phyloP scores from a whole-genome alignment of 345 rosid species.

The Geranium brycei region DNA sequence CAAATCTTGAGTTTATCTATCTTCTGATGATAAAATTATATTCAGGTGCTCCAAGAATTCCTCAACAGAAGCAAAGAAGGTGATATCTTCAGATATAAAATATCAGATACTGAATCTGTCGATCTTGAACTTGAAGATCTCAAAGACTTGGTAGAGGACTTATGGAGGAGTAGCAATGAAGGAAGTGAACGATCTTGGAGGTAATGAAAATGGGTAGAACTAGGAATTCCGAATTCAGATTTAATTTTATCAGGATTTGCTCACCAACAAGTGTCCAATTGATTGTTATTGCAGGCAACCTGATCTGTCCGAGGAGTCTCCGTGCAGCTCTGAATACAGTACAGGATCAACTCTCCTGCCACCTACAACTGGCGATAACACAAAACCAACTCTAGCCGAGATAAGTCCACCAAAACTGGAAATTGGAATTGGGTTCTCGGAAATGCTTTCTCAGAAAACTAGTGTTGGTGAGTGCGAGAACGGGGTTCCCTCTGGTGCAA shows the following conservation, averaged over 20 bases:
- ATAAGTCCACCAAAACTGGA: constrained; percentile 25
- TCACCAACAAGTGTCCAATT: constrained; percentile 11
- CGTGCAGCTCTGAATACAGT: constrained; percentile 83
- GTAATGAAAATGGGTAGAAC: constrained; percentile 22
- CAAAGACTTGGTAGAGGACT: constrained; percentile 56
- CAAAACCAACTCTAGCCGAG: constrained; percentile 29
- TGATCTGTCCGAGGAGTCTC: constrained; percentile 62
- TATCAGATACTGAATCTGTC: constrained; percentile 25
- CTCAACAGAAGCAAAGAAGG: constrained; percentile 59
- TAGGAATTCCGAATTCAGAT: constrained; percentile 1
- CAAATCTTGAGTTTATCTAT: constrained; percentile 13
- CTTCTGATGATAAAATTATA: constrained; percentile 1
- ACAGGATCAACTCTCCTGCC: constrained; percentile 65
- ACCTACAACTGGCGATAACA: constrained; percentile 25
- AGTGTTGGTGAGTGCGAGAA: constrained; percentile 23
- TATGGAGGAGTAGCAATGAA: constrained; percentile 38
- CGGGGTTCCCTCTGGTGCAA: constrained; percentile 24
- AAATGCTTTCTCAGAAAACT: constrained; percentile 14
- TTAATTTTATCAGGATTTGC: constrained; percentile 4
- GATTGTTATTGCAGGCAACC: constrained; percentile 46
- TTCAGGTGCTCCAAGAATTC: constrained; percentile 78
- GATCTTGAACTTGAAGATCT: constrained; percentile 68
- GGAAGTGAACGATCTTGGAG: constrained; percentile 66
- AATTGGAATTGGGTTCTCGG: constrained; percentile 16
- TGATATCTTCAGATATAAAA: constrained; percentile 30